Base-by-base conservation (phyloP, 2,329 filamentous ascomycete species). In the Teratosphaeria pseudoeucalypti region DNA sequence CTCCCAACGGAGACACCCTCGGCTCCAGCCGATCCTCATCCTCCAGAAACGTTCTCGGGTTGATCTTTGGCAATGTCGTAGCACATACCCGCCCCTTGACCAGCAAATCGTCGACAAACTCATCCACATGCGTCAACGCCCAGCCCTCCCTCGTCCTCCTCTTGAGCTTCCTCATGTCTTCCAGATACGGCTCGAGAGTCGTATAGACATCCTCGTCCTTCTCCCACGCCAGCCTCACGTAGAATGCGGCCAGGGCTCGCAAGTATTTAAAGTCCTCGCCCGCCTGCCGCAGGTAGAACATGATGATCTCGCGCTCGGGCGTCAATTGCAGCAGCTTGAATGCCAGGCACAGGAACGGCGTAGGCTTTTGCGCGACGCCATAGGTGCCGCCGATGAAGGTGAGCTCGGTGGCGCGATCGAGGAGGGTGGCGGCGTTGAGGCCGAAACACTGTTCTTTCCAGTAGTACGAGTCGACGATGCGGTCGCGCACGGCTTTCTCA, bases 391-490 rank as follows among this genome's bases (percentile, higher is more conserved):
- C 94, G 59, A 99, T 83, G 74, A 88, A 94, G 55, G 78, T 82
- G 54, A 99, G 82, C 67, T 92, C 88, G 29, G 90, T 88, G 0
- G 95, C 92, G 64, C 94, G 89, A 76, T 96, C 90, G 68, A 96
- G 87, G 6, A 99, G 74, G 0, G 84, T 87, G 1, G 85, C 85
- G 3, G 83, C 82, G 77, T 97, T 99, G 65, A 99, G 81, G 52
- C 89, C 94, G 76, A 97, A 99, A 74, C 94, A 96, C 77, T 96
- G 92, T 76, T 97, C 94, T 75, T 96, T 96, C 88, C 91, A 99
- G 79, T 96, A 99, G 77, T 96, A 95, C 57, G 86, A 90, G 71
- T 96, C 91, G 66, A 92, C 85, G 74, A 99, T 96, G 71, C 94
- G 91, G 76, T 99, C 94, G 71, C 89, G 89, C 65, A 96, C 90